Base-by-base conservation (phyloP, 116 monocot species). In the Thalassia testudinum region DNA sequence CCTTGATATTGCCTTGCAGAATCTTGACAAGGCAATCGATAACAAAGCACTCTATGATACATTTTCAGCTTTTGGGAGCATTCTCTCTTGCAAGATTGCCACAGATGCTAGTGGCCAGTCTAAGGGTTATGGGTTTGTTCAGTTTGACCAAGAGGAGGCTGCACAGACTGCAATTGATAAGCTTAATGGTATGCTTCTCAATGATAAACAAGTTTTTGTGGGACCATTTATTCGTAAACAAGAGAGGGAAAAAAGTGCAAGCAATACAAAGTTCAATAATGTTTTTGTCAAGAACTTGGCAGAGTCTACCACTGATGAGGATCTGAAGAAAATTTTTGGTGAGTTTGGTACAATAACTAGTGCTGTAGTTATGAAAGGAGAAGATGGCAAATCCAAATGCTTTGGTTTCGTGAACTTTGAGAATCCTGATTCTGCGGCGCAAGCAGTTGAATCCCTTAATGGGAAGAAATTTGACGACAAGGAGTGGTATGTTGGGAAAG, bases 401-500 rank as follows among this genome's bases (percentile, higher is more conserved):
- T 87, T 93, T 78, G 93, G 93, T 0, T 93, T 93, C 72, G 87
- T 93, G 22, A 93, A 87, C 58, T 93, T 93, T 78, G 87, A 84
- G 60, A 66, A 84, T 68, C 27, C 78, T 14, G 84, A 93, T 61
- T 78, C 72, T 81, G 93, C 88, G 60, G 84, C 81, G 17, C 40
- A 25, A 49, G 83, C 93, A 43, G 88, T 93, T 44, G 56, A 87
- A 27, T 77, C 71, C 20, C 76, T 93, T 37, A 93, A 93, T 63
- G 93, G 88, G 19, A 84, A 81, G 63, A 81, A 87, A 56, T 64
- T 93, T 70, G 78, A 84, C 63, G 88, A 81, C 1, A 93, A 93
- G 49, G 93, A 87, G 52, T 87, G 84, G 88, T 93, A 75, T 84
- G 93, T 93, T 62, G 88, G 88, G 12, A 93, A 81, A 66, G 93